A percentile compares a stretch with the other conserved stretches of the same genome.
Conservation (phyloP, 176 grass and related monocot genomes). For the Aegilops bicornis region DNA sequence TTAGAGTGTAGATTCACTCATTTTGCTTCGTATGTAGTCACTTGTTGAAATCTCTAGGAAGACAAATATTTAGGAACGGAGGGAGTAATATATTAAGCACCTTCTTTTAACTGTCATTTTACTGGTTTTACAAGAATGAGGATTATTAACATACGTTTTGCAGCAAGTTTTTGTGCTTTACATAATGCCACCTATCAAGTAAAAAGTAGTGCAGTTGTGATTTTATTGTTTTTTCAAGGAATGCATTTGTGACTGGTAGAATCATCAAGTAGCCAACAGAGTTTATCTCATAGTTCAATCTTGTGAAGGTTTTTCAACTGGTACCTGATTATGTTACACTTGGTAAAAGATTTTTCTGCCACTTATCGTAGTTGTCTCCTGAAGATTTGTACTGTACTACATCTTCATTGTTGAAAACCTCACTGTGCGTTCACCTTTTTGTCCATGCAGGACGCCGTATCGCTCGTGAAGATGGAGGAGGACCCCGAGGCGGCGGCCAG, state of each 20-base stretch:
- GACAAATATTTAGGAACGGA: too few relatives aligned
- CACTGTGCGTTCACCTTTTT: not conserved
- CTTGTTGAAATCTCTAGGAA: too few relatives aligned
- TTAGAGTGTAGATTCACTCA: too few relatives aligned
- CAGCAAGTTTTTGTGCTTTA: not conserved
- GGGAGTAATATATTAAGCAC: not conserved
- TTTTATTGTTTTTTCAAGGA: not conserved
- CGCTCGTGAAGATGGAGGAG: conserved; percentile 74
- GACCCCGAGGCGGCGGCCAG: conserved; percentile 73
- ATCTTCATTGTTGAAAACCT: not conserved
- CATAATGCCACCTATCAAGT: not conserved
- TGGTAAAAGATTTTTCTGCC: not conserved
- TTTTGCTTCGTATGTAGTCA: too few relatives aligned
- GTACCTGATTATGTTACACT: not conserved
- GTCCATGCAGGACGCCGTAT: conserved; percentile 54
- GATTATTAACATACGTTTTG: not conserved
- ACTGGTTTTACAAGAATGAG: not conserved
- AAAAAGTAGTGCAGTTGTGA: not conserved
- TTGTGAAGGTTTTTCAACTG: not conserved
- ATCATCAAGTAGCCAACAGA: not conserved
- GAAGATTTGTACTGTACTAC: not conserved
- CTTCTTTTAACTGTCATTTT: not conserved
- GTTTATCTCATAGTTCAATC: not conserved
- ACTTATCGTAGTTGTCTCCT: not conserved
- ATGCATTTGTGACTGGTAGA: not conserved